phyloP scores from a whole-genome alignment of 2,329 filamentous ascomycete genomes.

The Zalaria obscura region DNA sequence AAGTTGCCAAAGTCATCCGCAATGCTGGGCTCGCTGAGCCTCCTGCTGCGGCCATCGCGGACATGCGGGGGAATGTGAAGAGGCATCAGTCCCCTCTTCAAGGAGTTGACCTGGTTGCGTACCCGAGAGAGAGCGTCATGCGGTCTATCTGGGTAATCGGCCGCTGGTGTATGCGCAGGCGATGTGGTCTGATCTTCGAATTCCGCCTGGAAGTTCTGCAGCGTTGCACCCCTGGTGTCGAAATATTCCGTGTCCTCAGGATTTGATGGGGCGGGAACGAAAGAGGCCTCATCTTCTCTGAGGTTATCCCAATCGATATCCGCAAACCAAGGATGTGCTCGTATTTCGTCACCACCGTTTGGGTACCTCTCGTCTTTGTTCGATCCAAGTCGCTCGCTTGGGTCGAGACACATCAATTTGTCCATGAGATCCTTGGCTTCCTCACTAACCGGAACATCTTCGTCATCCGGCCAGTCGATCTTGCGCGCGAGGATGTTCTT shows the following conservation, averaged over 20 bases:
- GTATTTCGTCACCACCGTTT: slow-evolving; percentile 82
- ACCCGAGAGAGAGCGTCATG: slow-evolving; percentile 90
- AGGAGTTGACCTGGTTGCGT: slow-evolving; percentile 66
- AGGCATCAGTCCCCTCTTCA: slow-evolving; percentile 87
- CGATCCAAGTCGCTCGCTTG: slow-evolving; percentile 66
- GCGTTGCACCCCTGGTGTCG: slow-evolving; percentile 75
- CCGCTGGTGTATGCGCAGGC: slow-evolving; percentile 51
- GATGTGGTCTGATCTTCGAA: slow-evolving; percentile 79
- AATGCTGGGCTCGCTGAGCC: slow-evolving; percentile 78
- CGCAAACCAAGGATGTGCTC: slow-evolving; percentile 75
- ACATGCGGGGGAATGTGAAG: slow-evolving; percentile 94
- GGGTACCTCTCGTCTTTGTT: slow-evolving; percentile 72
- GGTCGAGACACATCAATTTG: slow-evolving; percentile 73
- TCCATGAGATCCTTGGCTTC: slow-evolving; percentile 95
- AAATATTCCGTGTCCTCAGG: slow-evolving; percentile 98
- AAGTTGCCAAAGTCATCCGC: slow-evolving; percentile 94
- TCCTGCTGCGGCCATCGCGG: slow-evolving; percentile 71
- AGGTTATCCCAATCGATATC: slow-evolving; percentile 81
- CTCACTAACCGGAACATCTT: slow-evolving; percentile 58
- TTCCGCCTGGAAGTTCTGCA: slow-evolving; percentile 87
- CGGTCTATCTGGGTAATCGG: slow-evolving; percentile 75
- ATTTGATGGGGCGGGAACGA: slow-evolving; percentile 83
- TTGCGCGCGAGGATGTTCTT: slow-evolving; percentile 84
- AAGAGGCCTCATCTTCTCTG: slow-evolving; percentile 89
- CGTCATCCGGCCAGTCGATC: slow-evolving; percentile 82